Conservation (phyloP, 208 protist genomes). For the Leptomonas pyrrhocoris region DNA sequence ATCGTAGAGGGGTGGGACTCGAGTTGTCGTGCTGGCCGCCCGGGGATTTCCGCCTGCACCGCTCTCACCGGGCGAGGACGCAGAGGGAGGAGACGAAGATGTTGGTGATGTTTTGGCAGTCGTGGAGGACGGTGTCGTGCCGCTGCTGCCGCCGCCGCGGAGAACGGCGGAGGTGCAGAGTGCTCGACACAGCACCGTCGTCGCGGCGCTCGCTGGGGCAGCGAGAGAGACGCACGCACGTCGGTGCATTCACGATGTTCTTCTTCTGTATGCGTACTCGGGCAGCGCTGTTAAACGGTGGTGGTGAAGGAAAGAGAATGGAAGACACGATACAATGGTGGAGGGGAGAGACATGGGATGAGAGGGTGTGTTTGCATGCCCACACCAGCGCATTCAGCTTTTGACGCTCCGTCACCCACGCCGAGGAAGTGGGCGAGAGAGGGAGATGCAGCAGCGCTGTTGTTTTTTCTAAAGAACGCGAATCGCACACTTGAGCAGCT, state of each 20-base stretch:
- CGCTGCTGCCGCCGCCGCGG: neutral
- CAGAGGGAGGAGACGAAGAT: neutral
- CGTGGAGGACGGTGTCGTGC: neutral
- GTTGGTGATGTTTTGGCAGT: neutral
- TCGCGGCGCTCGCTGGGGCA: neutral
- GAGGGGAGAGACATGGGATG: too few species aligned
- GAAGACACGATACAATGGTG: too few species aligned
- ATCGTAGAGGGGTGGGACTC: constrained; percentile 26
- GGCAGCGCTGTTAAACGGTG: neutral
- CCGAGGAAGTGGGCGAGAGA: too few species aligned
- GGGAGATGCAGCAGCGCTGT: too few species aligned
- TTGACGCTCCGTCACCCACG: too few species aligned
- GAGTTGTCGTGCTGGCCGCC: neutral
- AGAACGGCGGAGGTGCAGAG: neutral
- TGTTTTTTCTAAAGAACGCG: too few species aligned
- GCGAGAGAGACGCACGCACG: neutral
- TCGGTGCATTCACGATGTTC: neutral
- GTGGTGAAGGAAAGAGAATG: neutral
- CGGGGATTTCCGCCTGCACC: neutral
- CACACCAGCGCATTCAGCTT: too few species aligned
- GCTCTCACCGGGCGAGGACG: neutral
- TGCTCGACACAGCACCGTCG: neutral
- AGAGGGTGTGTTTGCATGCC: too few species aligned
- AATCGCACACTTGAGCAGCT: too few species aligned
- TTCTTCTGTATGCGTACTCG: neutral